These are phyloP conservation scores for Penicillium sp. DNA, from an alignment of 2,329 filamentous ascomycete genomes.

Conservation along the genomic window DNA sequence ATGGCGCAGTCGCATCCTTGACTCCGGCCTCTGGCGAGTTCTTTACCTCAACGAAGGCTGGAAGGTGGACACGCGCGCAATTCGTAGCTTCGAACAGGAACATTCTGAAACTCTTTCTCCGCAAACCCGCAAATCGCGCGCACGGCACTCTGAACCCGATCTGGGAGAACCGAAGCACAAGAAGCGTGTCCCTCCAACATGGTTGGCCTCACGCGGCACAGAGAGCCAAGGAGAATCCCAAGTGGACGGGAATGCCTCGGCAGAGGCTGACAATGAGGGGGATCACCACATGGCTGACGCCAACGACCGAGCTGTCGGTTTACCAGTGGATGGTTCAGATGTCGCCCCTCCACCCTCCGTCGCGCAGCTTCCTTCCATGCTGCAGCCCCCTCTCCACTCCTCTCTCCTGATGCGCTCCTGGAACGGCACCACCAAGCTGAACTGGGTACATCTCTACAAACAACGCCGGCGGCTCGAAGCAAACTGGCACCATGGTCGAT, in stretches of 20 bases:
- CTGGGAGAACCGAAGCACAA: slow-evolving; percentile 52
- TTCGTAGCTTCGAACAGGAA: slow-evolving; percentile 63
- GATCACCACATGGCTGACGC: slow-evolving; percentile 47
- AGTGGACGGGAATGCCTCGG: slow-evolving; percentile 3
- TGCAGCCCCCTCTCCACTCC: slow-evolving; percentile 28
- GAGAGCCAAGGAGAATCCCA: slow-evolving; percentile 1
- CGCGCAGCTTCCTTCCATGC: slow-evolving; percentile 10
- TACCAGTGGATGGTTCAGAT: slow-evolving; percentile 16
- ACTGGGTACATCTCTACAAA: slow-evolving; percentile 92
- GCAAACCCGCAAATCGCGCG: slow-evolving; percentile 47
- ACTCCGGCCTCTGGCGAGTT: slow-evolving; percentile 81
- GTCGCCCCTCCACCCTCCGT: slow-evolving; percentile 9
- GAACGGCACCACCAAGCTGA: slow-evolving; percentile 57
- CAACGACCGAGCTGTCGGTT: slow-evolving; percentile 21
- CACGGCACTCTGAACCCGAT: slow-evolving; percentile 48
- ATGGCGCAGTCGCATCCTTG: slow-evolving; percentile 78
- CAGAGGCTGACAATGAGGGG: slow-evolving; percentile 35
- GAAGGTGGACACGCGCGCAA: slow-evolving; percentile 65
- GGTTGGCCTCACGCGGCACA: slow-evolving; percentile 41
- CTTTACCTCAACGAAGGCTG: slow-evolving; percentile 85
- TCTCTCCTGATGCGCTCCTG: slow-evolving; percentile 33
- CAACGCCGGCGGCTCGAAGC: slow-evolving; percentile 79
- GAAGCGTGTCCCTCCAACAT: slow-evolving; percentile 50
- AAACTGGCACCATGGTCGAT: slow-evolving; percentile 85
- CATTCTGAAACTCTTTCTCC: slow-evolving; percentile 38